Evolutionary conservation across 148 eudicot genomes (phyloP).

Genomic region (Vaccinium vitisidaea): DNA sequence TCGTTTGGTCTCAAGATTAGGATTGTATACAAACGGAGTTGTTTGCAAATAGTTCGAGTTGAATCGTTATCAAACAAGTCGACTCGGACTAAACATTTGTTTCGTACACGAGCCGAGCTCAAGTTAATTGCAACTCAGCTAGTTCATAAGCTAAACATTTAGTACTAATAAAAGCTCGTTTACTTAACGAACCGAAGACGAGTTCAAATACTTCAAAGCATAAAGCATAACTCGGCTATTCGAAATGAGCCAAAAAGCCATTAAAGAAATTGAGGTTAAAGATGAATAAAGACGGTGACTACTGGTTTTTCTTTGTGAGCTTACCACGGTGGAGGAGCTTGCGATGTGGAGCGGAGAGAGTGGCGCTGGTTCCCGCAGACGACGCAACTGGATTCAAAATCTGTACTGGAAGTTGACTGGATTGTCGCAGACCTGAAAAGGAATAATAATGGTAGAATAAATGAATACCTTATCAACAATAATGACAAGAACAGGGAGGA

Average conservation of each 20-base stretch:
- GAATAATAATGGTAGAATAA: background rate
- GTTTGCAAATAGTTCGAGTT: background rate
- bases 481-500: background rate
- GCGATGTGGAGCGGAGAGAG: constrained; percentile 36
- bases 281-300: background rate
- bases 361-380: constrained; percentile 2
- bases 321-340: constrained; percentile 50
- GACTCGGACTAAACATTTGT: background rate
- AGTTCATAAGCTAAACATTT: too few species aligned
- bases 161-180: background rate
- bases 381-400: background rate
- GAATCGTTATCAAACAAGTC: background rate
- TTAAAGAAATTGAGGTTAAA: background rate
- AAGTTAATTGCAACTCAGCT: too few species aligned
- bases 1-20: background rate
- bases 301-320: background rate
- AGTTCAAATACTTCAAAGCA: background rate
- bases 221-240: background rate
- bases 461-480: background rate
- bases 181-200: background rate
- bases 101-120: background rate
- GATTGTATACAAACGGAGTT: background rate
- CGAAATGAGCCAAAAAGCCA: background rate
- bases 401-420: background rate
- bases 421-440: background rate